Evolutionary conservation across 192 early-diverging fungal species (phyloP).

Genomic region (Coemansia sp.): DNA sequence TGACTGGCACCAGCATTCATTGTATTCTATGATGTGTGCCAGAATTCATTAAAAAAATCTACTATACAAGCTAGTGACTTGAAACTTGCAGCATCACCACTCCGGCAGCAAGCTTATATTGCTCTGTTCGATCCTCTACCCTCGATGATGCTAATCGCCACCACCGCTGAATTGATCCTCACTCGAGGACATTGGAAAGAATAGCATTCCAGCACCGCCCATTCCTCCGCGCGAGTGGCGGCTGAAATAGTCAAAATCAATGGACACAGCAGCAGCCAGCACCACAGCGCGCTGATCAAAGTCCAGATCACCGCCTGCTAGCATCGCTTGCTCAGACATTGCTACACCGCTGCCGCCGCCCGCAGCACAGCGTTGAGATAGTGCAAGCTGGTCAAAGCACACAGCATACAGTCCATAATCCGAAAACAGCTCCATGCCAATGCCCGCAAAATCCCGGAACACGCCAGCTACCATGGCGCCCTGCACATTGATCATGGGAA

Average conservation of each 20-base stretch:
- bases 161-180: not conserved
- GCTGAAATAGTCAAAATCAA: conserved; percentile 89
- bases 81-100: too few species aligned
- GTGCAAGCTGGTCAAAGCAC: conserved; percentile 60
- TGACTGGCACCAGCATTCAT: too few species aligned
- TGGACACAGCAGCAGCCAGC: conserved; percentile 77
- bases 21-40: too few species aligned
- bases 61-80: not conserved
- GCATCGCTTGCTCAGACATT: not conserved
- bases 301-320: conserved; percentile 55
- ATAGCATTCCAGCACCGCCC: conserved; percentile 4
- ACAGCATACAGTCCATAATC: conserved; percentile 83
- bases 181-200: conserved; percentile 13
- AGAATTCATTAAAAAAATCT: not conserved
- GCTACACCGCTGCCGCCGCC: conserved; percentile 14
- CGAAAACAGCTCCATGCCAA: conserved; percentile 76
- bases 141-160: not conserved
- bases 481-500: conserved; percentile 58
- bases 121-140: too few species aligned
- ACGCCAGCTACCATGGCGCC: conserved; percentile 59
- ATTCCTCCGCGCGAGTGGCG: conserved; percentile 61
- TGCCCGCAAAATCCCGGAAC: conserved; percentile 78
- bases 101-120: too few species aligned
- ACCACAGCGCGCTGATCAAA: conserved; percentile 80
- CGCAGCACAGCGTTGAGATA: conserved; percentile 15